Evolutionary conservation across 78 protist genomes (phyloP), one percentile per base, ranked within the genome.

Genomic region (Mantamonas sphyraenae): DNA sequence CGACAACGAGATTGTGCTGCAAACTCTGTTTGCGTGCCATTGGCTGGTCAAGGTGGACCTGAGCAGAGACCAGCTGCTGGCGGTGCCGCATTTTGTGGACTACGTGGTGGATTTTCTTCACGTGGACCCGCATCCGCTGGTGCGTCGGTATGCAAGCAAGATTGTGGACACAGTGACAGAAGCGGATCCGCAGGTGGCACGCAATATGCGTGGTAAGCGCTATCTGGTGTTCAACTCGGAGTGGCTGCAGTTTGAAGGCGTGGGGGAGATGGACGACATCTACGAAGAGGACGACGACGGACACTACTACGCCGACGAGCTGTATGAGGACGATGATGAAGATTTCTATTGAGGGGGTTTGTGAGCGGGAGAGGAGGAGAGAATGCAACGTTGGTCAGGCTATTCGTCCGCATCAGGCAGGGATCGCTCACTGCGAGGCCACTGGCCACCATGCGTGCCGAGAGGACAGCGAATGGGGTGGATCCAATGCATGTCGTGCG

Each of bases 1-100:
- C 28, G 74, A 69, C 65, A 64, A 69, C 63, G 74, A 69, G 65
- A 28, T 69, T 20, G 74, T 69, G 28, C n/a, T 69, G n/a, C 64
- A 57, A 33, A 1, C 30, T 3, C 45, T 69, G 20, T 57, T 26
- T 26, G 50, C 64, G 30, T 69, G 53, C 55, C 35, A 19, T 53
- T 40, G 39, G 26, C 53, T 69, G 55, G 28, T 12, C 61, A 17
- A 9, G 47, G 34, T 12, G 45, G 24, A 10, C 24, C 57, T 24
- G n/a, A 17, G 65, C 42, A 43, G 74, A 33, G 35, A 37, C 31
- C 0, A 3, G 33, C 56, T 69, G 24, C 47, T 69, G 35, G 8
- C 33, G 24, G 19, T 37, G 10, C n/a, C 56, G 51, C 61, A 31
- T 58, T 3, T 53, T 12, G 51, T 68, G 24, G 4, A 0, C 24